A percentile compares a stretch with the other conserved stretches of the same genome.
Conservation (phyloP, 495 filamentous ascomycete genomes). For the Podospora anserina region DNA sequence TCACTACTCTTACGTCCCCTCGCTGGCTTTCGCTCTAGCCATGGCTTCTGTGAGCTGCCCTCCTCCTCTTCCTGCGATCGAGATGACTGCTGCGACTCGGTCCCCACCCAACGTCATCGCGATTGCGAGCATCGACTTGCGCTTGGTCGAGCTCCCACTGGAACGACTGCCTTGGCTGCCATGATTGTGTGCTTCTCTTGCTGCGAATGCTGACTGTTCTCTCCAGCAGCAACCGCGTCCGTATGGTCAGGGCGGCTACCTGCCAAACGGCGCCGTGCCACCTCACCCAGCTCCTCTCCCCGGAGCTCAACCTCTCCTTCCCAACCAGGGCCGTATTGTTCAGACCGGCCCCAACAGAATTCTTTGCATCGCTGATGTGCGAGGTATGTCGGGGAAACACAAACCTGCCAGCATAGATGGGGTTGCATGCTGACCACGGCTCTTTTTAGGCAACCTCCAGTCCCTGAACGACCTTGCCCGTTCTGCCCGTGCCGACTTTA, state of each 20-base stretch:
- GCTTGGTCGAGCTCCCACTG: background rate
- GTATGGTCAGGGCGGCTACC: slow-evolving; percentile 47
- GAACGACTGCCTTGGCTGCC: background rate
- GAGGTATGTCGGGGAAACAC: slow-evolving; percentile 59
- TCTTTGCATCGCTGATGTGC: slow-evolving; percentile 94
- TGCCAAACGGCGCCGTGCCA: slow-evolving; percentile 52
- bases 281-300: slow-evolving; percentile 45
- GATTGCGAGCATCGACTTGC: background rate
- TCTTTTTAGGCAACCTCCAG: slow-evolving; percentile 75
- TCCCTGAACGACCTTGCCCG: slow-evolving; percentile 95
- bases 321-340: slow-evolving; percentile 64
- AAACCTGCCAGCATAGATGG: background rate
- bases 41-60: slow-evolving; percentile 36
- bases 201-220: background rate
- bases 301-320: slow-evolving; percentile 54
- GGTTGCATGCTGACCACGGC: slow-evolving; percentile 8
- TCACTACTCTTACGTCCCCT: slow-evolving; percentile 6
- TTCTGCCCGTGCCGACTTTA: slow-evolving; percentile 88
- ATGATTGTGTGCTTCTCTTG: background rate
- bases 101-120: background rate
- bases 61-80: background rate
- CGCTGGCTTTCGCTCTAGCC: slow-evolving; percentile 16
- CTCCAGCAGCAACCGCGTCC: slow-evolving; percentile 37
- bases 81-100: slow-evolving; percentile 1
- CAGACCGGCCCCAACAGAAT: slow-evolving; percentile 82